These are phyloP conservation scores for Suillus variegatus DNA, from an alignment of 768 basidiomycete species.

Conservation along the genomic window DNA sequence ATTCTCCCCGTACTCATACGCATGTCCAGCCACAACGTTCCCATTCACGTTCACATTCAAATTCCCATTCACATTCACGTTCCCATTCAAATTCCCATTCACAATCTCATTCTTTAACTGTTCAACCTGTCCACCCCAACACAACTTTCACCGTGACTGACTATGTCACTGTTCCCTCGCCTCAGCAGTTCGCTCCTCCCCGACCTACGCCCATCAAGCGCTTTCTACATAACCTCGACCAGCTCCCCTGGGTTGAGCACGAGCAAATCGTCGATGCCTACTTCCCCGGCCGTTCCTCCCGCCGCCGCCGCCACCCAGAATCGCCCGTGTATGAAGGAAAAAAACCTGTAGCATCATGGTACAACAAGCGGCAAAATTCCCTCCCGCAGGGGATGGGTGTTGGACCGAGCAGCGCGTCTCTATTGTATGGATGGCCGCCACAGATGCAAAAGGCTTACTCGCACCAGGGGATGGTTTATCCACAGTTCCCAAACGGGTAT, in stretches of 20 bases:
- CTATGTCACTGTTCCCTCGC: slow-evolving; percentile 13
- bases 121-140: neutral
- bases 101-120: neutral
- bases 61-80: neutral
- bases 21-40: neutral
- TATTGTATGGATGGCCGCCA: slow-evolving; percentile 12
- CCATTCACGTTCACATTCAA: neutral
- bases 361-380: slow-evolving; percentile 15
- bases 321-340: slow-evolving; percentile 14
- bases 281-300: slow-evolving; percentile 35
- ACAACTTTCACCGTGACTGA: slow-evolving; percentile 4
- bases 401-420: slow-evolving; percentile 23
- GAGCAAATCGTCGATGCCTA: slow-evolving; percentile 47
- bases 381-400: slow-evolving; percentile 17
- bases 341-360: slow-evolving; percentile 30
- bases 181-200: slow-evolving; percentile 14
- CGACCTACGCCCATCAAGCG: slow-evolving; percentile 37
- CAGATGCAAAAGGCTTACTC: neutral
- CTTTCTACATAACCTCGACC: slow-evolving; percentile 37
- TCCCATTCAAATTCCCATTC: neutral
- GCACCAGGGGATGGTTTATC: slow-evolving; percentile 2
- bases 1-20: neutral
- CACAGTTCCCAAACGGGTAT: slow-evolving; percentile 27
- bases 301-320: slow-evolving; percentile 15
- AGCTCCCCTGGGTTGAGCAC: slow-evolving; percentile 45